phyloP scores from a whole-genome alignment of 2,329 filamentous ascomycete species.

The Cladophialophora psammophila region DNA sequence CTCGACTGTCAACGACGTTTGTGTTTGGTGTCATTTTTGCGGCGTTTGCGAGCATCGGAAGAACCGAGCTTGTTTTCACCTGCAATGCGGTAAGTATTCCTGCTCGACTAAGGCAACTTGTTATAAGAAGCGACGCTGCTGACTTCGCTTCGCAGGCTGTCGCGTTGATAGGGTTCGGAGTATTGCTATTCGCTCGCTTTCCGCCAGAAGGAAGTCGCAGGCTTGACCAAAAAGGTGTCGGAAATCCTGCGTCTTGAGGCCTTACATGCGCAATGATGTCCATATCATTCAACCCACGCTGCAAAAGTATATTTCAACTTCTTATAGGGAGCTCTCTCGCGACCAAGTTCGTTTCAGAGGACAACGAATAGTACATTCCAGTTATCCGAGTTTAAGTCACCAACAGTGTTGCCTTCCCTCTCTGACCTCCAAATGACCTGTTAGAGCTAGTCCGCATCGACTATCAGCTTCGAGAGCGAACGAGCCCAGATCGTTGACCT shows the following conservation, averaged over 20 bases:
- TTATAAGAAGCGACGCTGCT: not conserved
- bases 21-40: conserved; percentile 74
- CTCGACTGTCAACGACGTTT: conserved; percentile 67
- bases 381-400: not conserved
- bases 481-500: too few relatives aligned
- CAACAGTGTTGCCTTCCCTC: not conserved
- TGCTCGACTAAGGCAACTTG: not conserved
- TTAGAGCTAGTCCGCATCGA: too few relatives aligned
- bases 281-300: not conserved
- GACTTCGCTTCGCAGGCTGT: conserved; percentile 21
- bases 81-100: conserved; percentile 61
- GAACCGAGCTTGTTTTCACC: conserved; percentile 69
- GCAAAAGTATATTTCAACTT: not conserved
- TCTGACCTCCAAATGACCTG: not conserved
- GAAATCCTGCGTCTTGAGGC: not conserved
- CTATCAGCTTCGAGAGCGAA: too few relatives aligned
- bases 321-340: not conserved
- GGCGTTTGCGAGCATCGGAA: conserved; percentile 65
- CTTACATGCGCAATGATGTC: not conserved
- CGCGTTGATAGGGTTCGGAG: conserved; percentile 38
- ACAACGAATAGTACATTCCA: not conserved
- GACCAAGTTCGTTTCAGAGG: not conserved
- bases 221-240: conserved; percentile 12
- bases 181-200: conserved; percentile 39
- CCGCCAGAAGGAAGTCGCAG: conserved; percentile 35